A percentile compares a stretch with the other conserved stretches of the same genome.
Conservation (phyloP, 2,329 filamentous ascomycete genomes). For the Helminthosporium solani region DNA sequence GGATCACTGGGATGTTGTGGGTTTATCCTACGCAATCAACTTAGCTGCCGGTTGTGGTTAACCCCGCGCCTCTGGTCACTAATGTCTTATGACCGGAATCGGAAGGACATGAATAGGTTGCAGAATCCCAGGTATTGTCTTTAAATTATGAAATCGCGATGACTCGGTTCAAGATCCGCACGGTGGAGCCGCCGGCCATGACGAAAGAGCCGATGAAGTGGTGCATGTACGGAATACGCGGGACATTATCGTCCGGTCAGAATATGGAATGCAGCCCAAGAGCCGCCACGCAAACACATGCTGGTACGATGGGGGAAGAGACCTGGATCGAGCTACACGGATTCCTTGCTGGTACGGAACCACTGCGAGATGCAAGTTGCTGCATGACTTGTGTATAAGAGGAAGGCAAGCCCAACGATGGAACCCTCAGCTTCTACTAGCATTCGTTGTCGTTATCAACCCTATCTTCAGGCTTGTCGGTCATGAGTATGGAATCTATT, state of each 20-base stretch:
- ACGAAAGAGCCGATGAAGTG: not conserved
- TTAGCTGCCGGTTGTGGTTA: too few relatives aligned
- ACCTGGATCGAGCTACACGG: not conserved
- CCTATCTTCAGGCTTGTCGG: not conserved
- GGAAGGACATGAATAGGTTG: not conserved
- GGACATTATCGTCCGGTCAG: not conserved
- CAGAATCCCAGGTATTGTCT: not conserved
- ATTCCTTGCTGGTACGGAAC: not conserved
- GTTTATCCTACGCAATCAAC: too few relatives aligned
- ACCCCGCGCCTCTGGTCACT: too few relatives aligned
- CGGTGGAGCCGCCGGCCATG: not conserved
- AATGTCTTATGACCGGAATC: not conserved
- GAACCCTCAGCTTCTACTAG: not conserved
- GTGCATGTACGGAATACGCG: not conserved
- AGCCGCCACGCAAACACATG: not conserved
- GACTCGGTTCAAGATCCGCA: not conserved
- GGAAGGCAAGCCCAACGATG: not conserved
- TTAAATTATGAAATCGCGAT: not conserved
- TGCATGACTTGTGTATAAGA: constrained; percentile 1
- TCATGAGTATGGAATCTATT: constrained; percentile 4
- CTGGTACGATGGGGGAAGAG: not conserved
- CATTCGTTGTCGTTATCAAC: constrained; percentile 1
- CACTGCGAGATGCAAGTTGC: not conserved
- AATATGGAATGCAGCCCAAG: not conserved
- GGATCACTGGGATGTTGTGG: too few relatives aligned